phyloP scores from a whole-genome alignment of 371 early-diverging fungal genomes.

The Dinochytrium kinnereticum region DNA sequence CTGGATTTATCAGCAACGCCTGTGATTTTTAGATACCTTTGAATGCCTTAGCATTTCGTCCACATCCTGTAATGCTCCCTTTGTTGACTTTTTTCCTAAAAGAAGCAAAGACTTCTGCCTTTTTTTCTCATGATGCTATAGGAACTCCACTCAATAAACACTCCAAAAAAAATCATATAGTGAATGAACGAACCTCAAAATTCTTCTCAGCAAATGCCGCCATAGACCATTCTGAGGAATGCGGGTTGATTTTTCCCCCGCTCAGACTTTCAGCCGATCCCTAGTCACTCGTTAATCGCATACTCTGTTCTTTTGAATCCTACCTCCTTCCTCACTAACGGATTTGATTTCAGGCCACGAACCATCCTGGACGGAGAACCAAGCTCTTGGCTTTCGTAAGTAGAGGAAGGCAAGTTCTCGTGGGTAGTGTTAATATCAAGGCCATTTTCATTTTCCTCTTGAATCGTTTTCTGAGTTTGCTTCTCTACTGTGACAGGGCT shows the following conservation, averaged over 20 bases:
- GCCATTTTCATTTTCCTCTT: slow-evolving; percentile 23
- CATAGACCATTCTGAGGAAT: slow-evolving; percentile 41
- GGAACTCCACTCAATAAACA: neutral
- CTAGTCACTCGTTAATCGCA: slow-evolving; percentile 13
- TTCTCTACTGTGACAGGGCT: neutral
- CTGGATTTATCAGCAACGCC: neutral
- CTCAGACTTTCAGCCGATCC: slow-evolving; percentile 34
- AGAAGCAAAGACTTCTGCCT: slow-evolving; percentile 26
- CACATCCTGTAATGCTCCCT: slow-evolving; percentile 30
- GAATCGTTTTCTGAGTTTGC: neutral
- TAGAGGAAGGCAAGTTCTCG: slow-evolving; percentile 4
- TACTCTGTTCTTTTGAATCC: too few relatives aligned
- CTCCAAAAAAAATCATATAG: neutral
- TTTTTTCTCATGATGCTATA: slow-evolving; percentile 14
- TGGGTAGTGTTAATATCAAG: neutral
- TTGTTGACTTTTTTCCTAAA: slow-evolving; percentile 33
- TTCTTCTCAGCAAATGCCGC: slow-evolving; percentile 46
- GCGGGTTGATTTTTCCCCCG: slow-evolving; percentile 38
- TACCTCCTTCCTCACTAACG: slow-evolving; percentile 31
- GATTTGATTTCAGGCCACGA: slow-evolving; percentile 35
- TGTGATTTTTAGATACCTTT: slow-evolving; percentile 36
- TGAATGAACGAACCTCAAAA: slow-evolving; percentile 40
- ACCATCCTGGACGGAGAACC: slow-evolving; percentile 6
- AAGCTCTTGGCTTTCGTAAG: neutral
- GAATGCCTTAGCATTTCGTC: slow-evolving; percentile 40